Evolutionary conservation across 2,329 filamentous ascomycete species (phyloP).

Genomic region (Venturia effusa): DNA sequence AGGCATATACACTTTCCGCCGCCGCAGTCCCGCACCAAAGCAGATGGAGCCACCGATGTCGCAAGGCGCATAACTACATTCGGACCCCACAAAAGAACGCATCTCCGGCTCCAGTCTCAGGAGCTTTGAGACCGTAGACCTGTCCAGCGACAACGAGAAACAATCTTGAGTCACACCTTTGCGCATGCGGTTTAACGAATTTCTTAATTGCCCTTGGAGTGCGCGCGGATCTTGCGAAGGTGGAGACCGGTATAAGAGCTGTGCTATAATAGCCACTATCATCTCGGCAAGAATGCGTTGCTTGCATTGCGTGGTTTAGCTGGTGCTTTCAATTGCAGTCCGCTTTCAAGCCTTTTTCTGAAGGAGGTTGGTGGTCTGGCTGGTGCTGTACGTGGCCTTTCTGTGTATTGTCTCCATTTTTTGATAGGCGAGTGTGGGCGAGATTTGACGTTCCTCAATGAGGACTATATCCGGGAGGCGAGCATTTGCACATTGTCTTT

Average conservation of each 20-base stretch:
- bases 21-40: not conserved
- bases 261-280: not conserved
- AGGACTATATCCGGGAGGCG: not conserved
- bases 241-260: not conserved
- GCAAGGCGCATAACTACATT: slow-evolving; percentile 1
- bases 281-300: not conserved
- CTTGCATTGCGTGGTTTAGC: not conserved
- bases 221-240: not conserved
- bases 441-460: not conserved
- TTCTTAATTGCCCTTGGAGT: not conserved
- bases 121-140: not conserved
- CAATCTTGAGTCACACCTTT: not conserved
- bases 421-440: not conserved
- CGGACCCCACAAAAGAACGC: not conserved
- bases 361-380: not conserved
- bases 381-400: not conserved
- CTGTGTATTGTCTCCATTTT: not conserved
- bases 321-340: not conserved
- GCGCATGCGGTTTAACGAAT: not conserved
- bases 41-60: slow-evolving; percentile 1
- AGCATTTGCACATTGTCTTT: not conserved
- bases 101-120: slow-evolving; percentile 2
- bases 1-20: slow-evolving; percentile 7
- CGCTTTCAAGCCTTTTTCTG: not conserved
- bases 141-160: not conserved